These are phyloP conservation scores for Byssothecium circinans DNA, from an alignment of 2,329 filamentous ascomycete species.

Conservation along the genomic window DNA sequence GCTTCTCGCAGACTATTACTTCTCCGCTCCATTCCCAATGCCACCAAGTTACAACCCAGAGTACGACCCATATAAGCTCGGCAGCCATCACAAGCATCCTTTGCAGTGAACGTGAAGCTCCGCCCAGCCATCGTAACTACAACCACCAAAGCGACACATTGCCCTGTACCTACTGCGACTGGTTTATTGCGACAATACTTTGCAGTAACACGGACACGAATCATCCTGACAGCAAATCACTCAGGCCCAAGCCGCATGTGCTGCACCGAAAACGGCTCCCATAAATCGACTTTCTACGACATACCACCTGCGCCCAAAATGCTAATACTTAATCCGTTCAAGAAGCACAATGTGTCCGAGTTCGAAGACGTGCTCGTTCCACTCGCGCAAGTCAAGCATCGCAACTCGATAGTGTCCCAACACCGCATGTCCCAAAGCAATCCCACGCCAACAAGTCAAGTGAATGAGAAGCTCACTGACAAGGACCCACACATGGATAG, in stretches of 20 bases:
- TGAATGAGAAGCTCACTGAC: conserved; percentile 28
- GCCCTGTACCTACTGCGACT: background rate
- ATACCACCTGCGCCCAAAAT: conserved; percentile 30
- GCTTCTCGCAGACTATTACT: background rate
- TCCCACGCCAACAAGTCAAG: conserved; percentile 22
- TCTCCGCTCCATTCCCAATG: background rate
- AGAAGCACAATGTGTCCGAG: conserved; percentile 53
- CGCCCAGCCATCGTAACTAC: conserved; percentile 1
- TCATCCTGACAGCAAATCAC: conserved; percentile 15
- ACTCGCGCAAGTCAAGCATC: conserved; percentile 49
- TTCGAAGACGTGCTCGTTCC: conserved; percentile 56
- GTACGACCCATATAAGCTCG: conserved; percentile 28
- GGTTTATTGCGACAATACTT: conserved; percentile 7
- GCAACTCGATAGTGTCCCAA: conserved; percentile 29
- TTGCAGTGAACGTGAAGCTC: conserved; percentile 21
- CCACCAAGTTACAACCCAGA: background rate
- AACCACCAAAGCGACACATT: conserved; percentile 4
- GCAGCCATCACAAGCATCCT: conserved; percentile 26
- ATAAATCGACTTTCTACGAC: background rate
- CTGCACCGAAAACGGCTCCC: too few relatives aligned
- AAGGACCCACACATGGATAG: conserved; percentile 30
- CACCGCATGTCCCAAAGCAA: conserved; percentile 19
- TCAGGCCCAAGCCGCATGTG: too few relatives aligned
- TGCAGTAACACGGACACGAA: background rate
- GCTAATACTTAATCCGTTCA: conserved; percentile 53